Conservation (phyloP, 1,284 basidiomycete species). For the Ganoderma lucidum region DNA sequence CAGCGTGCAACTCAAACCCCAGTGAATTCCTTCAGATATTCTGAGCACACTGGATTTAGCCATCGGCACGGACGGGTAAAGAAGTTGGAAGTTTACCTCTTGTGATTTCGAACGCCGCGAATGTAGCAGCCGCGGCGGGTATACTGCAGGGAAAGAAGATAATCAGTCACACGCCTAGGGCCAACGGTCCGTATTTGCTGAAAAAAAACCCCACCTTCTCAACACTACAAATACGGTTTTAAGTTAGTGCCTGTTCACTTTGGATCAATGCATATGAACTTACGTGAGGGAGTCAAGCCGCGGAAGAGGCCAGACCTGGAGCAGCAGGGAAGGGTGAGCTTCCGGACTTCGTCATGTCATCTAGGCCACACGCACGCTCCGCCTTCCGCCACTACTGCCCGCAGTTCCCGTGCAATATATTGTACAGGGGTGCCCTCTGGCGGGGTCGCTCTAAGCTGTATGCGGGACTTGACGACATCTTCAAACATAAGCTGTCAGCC, state of each 20-base stretch:
- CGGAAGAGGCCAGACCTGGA: conserved; percentile 73
- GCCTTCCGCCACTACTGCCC: conserved; percentile 73
- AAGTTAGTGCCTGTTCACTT: conserved; percentile 1
- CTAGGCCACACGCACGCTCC: conserved; percentile 66
- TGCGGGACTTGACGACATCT: conserved; percentile 93
- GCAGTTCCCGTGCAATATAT: conserved; percentile 82
- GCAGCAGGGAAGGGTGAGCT: background rate
- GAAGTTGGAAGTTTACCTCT: conserved; percentile 57
- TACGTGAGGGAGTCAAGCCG: conserved; percentile 76
- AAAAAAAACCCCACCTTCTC: conserved; percentile 57
- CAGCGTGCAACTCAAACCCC: conserved; percentile 33
- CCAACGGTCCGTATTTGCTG: background rate
- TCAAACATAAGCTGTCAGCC: conserved; percentile 11
- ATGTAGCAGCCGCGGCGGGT: conserved; percentile 91
- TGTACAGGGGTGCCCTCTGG: conserved; percentile 82
- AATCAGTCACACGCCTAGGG: conserved; percentile 2
- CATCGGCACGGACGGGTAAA: background rate
- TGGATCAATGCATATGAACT: conserved; percentile 38
- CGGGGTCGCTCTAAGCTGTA: conserved; percentile 83
- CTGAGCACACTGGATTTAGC: conserved; percentile 22
- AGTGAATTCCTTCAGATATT: conserved; percentile 38
- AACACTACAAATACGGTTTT: conserved; percentile 49
- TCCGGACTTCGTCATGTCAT: background rate
- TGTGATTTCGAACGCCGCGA: conserved; percentile 91
- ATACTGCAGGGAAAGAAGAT: conserved; percentile 58